Evolutionary conservation across 352 stramenopile species (phyloP).

Genomic region (Phytopythium montanum): DNA sequence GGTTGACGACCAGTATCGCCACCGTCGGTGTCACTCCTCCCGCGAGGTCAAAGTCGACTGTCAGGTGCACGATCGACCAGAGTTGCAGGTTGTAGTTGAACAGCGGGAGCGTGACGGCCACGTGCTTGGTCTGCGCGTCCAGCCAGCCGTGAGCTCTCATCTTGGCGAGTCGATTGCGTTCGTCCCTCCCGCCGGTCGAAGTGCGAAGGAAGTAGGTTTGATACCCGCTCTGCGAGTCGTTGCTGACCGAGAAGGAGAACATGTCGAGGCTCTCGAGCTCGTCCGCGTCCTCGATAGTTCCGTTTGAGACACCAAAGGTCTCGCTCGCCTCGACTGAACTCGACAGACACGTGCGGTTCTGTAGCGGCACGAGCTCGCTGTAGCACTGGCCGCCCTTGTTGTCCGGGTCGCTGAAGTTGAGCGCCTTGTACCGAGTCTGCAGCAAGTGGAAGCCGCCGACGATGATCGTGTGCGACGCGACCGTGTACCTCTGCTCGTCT

Average conservation of each 20-base stretch:
- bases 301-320: conserved; percentile 36
- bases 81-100: conserved; percentile 66
- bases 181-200: conserved; percentile 22
- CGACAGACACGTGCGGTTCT: conserved; percentile 39
- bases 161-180: conserved; percentile 16
- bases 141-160: conserved; percentile 59
- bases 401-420: conserved; percentile 37
- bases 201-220: conserved; percentile 63
- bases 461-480: conserved; percentile 60
- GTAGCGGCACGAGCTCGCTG: conserved; percentile 32
- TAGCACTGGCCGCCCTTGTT: conserved; percentile 45
- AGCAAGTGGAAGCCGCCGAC: conserved; percentile 64
- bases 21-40: conserved; percentile 41
- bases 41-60: conserved; percentile 53
- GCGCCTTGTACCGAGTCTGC: conserved; percentile 38
- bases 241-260: conserved; percentile 48
- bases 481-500: conserved; percentile 39
- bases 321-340: conserved; percentile 22
- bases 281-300: conserved; percentile 17
- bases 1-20: conserved; percentile 49
- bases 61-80: conserved; percentile 56
- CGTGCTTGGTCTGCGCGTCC: conserved; percentile 52
- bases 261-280: conserved; percentile 43
- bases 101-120: conserved; percentile 50
- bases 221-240: conserved; percentile 36